phyloP scores from a whole-genome alignment of 2,329 filamentous ascomycete species.

The Coniochaeta ligniaria region DNA sequence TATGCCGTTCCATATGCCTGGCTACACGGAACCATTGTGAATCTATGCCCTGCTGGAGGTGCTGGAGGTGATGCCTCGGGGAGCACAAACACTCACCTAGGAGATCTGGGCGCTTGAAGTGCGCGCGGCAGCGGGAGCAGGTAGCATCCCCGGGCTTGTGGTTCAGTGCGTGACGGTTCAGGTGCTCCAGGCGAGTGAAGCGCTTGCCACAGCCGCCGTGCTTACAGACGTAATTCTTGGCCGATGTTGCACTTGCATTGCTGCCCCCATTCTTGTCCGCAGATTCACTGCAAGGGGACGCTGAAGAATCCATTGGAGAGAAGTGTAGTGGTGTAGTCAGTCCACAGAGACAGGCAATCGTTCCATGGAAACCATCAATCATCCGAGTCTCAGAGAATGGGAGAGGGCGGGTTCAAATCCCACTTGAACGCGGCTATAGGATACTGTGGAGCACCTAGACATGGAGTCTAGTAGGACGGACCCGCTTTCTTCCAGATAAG shows the following conservation, averaged over 20 bases:
- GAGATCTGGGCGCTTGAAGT: constrained; percentile 54
- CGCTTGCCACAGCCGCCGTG: constrained; percentile 40
- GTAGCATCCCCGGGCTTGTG: constrained; percentile 46
- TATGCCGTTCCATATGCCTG: constrained; percentile 48
- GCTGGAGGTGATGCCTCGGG: neutral
- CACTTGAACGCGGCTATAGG: no score
- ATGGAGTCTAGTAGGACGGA: no score
- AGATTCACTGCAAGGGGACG: neutral
- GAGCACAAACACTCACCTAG: constrained; percentile 32
- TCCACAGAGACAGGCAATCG: neutral
- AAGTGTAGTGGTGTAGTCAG: no score
- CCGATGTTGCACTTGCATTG: no score
- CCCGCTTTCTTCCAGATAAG: no score
- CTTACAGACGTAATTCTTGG: constrained; percentile 19
- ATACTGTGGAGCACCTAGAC: no score
- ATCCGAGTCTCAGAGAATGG: neutral
- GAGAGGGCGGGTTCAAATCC: no score
- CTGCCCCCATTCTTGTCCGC: neutral
- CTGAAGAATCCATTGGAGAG: neutral
- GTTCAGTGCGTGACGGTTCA: constrained; percentile 50
- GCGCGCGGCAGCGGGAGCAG: constrained; percentile 50
- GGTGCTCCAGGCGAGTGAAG: constrained; percentile 51
- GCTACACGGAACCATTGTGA: constrained; percentile 31
- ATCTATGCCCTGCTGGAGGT: neutral
- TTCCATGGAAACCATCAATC: neutral